Evolutionary conservation across 768 basidiomycete species (phyloP), one percentile per base, ranked within the genome.

Genomic region (Tricholoma sp.): DNA sequence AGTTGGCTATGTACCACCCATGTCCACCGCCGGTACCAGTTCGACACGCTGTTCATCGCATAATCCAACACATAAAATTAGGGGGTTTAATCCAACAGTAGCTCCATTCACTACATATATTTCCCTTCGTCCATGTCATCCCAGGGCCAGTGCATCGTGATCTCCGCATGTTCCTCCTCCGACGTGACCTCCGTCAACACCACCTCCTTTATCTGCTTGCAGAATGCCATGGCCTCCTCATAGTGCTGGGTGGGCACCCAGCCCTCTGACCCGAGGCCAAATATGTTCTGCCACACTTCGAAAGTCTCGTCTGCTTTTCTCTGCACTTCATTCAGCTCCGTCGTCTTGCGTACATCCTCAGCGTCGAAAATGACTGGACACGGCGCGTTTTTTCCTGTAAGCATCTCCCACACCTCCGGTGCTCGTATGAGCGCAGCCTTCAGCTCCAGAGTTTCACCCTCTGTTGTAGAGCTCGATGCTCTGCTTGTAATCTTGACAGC

Each of bases 281-380:
- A 32, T 54, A 70, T 59, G 59, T 44, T 29, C 64, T 52, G 67
- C 1, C 45, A 61, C 49, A 1, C 28, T 69, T 74, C 68, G 1
- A 74, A 36, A 61, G 1, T 36, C 67, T 66, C 57, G 60, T 75
- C 72, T 49, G 64, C 68, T 68, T 54, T 45, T 57, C 48, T 57
- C 72, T 56, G 70, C 54, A 31, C 62, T 64, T 45, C 62, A 63
- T 67, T 52, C 63, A 79, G 68, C 73, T 67, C 48, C 75, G 17
- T 70, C 66, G 73, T 76, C 68, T 74, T 59, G 61, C 63, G 64
- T 64, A 77, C 53, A 63, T 82, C 80, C 28, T 80, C 71, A 18
- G 72, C 13, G 50, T 77, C 75, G 65, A 81, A 80, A 66, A 47
- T 66, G 67, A 80, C 50, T 18, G 79, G 78, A 73, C 77, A 80